phyloP scores from a whole-genome alignment of 495 filamentous ascomycete genomes.

The Aspergillus coremiiformis region DNA sequence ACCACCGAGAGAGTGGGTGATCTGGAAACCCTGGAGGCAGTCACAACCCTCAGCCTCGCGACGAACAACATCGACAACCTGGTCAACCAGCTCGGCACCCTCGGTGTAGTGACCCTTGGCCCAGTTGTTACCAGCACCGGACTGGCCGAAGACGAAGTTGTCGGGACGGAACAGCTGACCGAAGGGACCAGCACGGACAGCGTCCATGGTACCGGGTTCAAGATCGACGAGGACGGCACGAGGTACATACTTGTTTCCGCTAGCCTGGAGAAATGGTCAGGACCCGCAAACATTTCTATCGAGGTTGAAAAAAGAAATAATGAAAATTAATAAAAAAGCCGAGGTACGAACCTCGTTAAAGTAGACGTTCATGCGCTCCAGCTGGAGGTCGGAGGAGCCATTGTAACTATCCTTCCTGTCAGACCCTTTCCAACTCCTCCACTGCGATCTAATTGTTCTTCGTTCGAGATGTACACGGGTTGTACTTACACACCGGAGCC shows the following conservation, averaged over 20 bases:
- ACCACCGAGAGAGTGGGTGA: conserved; percentile 99
- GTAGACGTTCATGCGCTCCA: conserved; percentile 99
- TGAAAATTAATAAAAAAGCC: not conserved
- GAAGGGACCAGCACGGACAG: conserved; percentile 97
- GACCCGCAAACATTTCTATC: not conserved
- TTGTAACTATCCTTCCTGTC: conserved; percentile 64
- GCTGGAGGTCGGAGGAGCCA: conserved; percentile 95
- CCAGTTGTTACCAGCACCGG: conserved; percentile 99
- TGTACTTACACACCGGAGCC: conserved; percentile 77
- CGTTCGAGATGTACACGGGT: not conserved
- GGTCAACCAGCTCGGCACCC: conserved; percentile 97
- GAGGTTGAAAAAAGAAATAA: no score
- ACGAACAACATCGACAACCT: conserved; percentile 97
- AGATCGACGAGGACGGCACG: conserved; percentile 99
- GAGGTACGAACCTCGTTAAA: conserved; percentile 84
- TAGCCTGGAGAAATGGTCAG: conserved; percentile 53
- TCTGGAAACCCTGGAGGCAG: conserved; percentile 99
- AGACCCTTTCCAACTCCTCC: conserved; percentile 13
- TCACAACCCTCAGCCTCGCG: conserved; percentile 98
- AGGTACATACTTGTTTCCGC: conserved; percentile 97
- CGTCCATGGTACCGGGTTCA: conserved; percentile 97
- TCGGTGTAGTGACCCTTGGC: conserved; percentile 99
- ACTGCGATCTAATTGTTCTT: conserved; percentile 7
- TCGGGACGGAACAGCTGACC: conserved; percentile 99
- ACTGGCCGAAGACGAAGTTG: conserved; percentile 99